Conservation (phyloP, 257 asterid species). For the Mitragyna speciosa region DNA sequence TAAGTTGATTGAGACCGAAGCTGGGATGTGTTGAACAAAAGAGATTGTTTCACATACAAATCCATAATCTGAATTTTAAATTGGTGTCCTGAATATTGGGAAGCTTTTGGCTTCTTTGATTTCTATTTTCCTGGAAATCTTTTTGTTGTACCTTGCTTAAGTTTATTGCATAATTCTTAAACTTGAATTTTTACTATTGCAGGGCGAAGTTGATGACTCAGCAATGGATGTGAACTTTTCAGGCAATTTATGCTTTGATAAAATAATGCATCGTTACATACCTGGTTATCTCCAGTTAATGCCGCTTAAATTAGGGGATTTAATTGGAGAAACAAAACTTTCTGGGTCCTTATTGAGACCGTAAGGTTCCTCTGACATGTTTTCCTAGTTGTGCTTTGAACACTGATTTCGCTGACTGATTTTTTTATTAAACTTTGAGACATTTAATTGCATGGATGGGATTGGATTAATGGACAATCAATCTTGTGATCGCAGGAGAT, state of each 20-base stretch:
- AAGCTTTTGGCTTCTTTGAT: background rate
- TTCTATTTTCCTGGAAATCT: slow-evolving; percentile 1
- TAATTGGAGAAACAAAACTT: slow-evolving; percentile 95
- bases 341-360: slow-evolving; percentile 95
- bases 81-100: background rate
- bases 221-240: slow-evolving; percentile 98
- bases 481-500: slow-evolving; percentile 57
- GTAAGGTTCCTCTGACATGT: slow-evolving; percentile 54
- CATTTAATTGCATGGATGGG: slow-evolving; percentile 13
- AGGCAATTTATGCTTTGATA: slow-evolving; percentile 85
- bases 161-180: slow-evolving; percentile 3
- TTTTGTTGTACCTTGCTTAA: background rate
- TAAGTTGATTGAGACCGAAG: background rate
- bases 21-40: background rate
- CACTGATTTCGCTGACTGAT: slow-evolving; percentile 21
- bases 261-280: slow-evolving; percentile 80
- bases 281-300: slow-evolving; percentile 72
- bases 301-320: slow-evolving; percentile 80
- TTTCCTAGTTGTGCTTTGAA: slow-evolving; percentile 8
- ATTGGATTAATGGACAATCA: slow-evolving; percentile 20
- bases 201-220: slow-evolving; percentile 95
- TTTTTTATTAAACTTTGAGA: background rate
- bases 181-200: slow-evolving; percentile 30
- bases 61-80: background rate
- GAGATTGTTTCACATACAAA: background rate